phyloP scores from a whole-genome alignment of 1,139 yeast species.

The Pichia sp. region DNA sequence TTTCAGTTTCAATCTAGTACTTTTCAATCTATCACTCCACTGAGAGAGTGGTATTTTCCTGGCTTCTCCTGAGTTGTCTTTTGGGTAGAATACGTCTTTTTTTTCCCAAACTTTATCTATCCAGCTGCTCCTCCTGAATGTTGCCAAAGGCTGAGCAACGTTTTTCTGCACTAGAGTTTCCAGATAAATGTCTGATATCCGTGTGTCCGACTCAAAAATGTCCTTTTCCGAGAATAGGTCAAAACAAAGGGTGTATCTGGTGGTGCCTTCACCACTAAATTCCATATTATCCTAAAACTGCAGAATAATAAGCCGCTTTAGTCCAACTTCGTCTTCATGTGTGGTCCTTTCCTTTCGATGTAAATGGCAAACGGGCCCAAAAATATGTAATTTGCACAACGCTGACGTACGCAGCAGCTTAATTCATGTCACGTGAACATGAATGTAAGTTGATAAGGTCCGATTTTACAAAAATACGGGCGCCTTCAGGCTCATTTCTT shows the following conservation, averaged over 20 bases:
- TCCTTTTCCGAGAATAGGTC: conserved; percentile 11
- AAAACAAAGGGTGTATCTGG: conserved; percentile 14
- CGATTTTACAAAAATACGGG: too few relatives aligned
- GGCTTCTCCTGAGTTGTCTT: background rate
- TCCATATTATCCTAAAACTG: background rate
- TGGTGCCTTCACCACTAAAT: background rate
- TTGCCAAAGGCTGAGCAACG: conserved; percentile 13
- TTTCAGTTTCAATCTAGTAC: background rate
- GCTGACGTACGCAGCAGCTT: too few relatives aligned
- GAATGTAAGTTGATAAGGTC: too few relatives aligned
- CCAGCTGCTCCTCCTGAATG: conserved; percentile 5
- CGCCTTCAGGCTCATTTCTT: too few relatives aligned
- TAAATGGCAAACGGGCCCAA: too few relatives aligned
- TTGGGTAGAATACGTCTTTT: conserved; percentile 8
- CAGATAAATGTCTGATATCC: background rate
- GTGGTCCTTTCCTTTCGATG: background rate
- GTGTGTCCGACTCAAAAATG: conserved; percentile 5
- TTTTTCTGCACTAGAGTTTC: conserved; percentile 13
- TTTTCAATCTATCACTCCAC: conserved; percentile 5
- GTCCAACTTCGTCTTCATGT: background rate
- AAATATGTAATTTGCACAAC: too few relatives aligned
- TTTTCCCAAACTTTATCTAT: conserved; percentile 5
- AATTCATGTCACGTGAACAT: too few relatives aligned
- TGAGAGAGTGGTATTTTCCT: background rate
- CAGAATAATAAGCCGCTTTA: background rate